phyloP scores from a whole-genome alignment of 257 asterid genomes.

The Nicotiana undulata region DNA sequence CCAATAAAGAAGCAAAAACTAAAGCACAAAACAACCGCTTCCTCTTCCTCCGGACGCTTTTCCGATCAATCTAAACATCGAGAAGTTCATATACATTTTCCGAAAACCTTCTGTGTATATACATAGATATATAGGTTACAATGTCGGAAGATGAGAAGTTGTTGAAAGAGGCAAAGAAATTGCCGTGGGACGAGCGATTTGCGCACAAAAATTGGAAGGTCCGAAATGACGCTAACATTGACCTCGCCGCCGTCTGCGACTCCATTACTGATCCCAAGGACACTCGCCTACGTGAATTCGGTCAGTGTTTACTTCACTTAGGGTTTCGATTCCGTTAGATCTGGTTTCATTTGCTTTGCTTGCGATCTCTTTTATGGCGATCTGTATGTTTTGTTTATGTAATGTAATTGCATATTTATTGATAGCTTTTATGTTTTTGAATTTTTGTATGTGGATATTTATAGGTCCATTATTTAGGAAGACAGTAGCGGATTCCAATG shows the following conservation, averaged over 20 bases:
- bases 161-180: conserved; percentile 98
- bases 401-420: conserved; percentile 24
- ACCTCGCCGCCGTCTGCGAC: conserved; percentile 87
- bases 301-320: conserved; percentile 30
- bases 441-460: conserved; percentile 5
- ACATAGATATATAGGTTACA: conserved; percentile 10
- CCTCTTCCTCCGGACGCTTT: neutral
- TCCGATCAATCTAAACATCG: neutral
- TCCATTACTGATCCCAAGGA: conserved; percentile 95
- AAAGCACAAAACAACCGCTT: conserved; percentile 11
- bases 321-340: conserved; percentile 32
- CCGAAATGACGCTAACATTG: conserved; percentile 93
- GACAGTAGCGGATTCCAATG: conserved; percentile 80
- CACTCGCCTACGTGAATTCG: conserved; percentile 86
- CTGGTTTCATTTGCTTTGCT: conserved; percentile 26
- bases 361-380: conserved; percentile 23
- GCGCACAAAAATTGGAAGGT: conserved; percentile 99
- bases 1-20: neutral
- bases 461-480: conserved; percentile 81
- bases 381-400: conserved; percentile 18
- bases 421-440: conserved; percentile 27
- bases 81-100: neutral
- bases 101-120: neutral
- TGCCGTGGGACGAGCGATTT: conserved; percentile 95
- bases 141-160: conserved; percentile 99